Conservation (phyloP, 768 basidiomycete species). For the Auricularia auricula-judae region DNA sequence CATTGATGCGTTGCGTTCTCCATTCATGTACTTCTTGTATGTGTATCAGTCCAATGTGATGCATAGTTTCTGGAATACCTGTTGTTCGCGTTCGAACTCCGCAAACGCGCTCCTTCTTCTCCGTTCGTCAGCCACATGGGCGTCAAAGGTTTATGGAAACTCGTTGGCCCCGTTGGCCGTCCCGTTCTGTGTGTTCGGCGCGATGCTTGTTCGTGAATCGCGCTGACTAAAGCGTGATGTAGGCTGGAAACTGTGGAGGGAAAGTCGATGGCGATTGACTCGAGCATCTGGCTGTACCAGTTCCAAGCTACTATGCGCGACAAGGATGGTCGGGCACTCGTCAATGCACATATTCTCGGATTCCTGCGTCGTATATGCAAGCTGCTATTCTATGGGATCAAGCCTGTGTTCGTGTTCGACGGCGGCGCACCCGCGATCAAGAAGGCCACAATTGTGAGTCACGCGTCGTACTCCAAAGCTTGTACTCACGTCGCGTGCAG, state of each 20-base stretch:
- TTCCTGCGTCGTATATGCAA: conserved; percentile 87
- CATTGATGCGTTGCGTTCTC: too few species aligned
- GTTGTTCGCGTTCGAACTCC: too few species aligned
- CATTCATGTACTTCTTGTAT: too few species aligned
- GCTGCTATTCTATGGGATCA: conserved; percentile 92
- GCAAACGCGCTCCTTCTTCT: neutral
- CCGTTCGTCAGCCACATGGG: conserved; percentile 50
- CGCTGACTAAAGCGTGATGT: conserved; percentile 3
- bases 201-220: neutral
- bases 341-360: conserved; percentile 90
- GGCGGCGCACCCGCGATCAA: conserved; percentile 91
- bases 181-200: conserved; percentile 66
- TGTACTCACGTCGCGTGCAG: conserved; percentile 26
- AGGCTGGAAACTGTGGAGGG: conserved; percentile 93
- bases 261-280: conserved; percentile 94
- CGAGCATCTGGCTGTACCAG: conserved; percentile 99
- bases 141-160: conserved; percentile 92
- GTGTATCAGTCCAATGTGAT: too few species aligned
- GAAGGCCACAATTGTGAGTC: conserved; percentile 71
- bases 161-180: conserved; percentile 85
- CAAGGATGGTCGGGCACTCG: conserved; percentile 81
- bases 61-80: too few species aligned
- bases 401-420: conserved; percentile 98
- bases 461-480: neutral
- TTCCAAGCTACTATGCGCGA: conserved; percentile 99